A percentile compares a stretch with the other conserved stretches of the same genome.
phyloP scores from a whole-genome alignment of 169 alveolate genomes.

The Ichthyophthirius multifiliis region DNA sequence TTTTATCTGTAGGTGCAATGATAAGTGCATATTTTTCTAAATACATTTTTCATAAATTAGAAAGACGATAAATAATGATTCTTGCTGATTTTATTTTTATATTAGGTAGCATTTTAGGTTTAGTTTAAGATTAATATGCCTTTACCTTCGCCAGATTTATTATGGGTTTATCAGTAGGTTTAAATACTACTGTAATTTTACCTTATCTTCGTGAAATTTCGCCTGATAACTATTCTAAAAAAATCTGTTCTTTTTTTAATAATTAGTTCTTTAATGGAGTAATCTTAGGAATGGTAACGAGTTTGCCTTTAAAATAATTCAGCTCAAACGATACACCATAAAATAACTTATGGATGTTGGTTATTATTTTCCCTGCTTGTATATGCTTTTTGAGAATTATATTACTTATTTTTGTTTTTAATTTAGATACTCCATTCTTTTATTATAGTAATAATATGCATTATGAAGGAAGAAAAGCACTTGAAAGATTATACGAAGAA shows the following conservation, averaged over 20 bases:
- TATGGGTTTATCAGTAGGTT: conserved; percentile 14
- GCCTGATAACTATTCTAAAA: neutral
- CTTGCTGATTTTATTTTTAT: neutral
- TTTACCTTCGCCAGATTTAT: neutral
- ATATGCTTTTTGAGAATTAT: neutral
- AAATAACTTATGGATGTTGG: neutral
- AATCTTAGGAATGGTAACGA: neutral
- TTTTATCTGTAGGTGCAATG: neutral
- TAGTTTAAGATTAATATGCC: neutral
- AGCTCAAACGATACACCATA: neutral
- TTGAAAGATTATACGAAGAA: neutral
- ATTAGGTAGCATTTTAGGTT: neutral
- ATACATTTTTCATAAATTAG: neutral
- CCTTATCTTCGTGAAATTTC: conserved; percentile 12
- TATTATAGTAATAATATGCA: neutral
- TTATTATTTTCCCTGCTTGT: neutral
- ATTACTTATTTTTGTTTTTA: neutral
- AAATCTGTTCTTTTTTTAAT: neutral
- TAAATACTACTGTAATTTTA: neutral
- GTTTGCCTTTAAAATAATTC: neutral
- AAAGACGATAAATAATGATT: neutral
- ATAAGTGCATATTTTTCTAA: neutral
- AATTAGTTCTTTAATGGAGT: neutral
- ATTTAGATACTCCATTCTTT: neutral
- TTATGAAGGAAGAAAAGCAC: neutral